These are phyloP conservation scores for Pestalotiopsis fici DNA, from an alignment of 2,329 filamentous ascomycete species.

Conservation along the genomic window DNA sequence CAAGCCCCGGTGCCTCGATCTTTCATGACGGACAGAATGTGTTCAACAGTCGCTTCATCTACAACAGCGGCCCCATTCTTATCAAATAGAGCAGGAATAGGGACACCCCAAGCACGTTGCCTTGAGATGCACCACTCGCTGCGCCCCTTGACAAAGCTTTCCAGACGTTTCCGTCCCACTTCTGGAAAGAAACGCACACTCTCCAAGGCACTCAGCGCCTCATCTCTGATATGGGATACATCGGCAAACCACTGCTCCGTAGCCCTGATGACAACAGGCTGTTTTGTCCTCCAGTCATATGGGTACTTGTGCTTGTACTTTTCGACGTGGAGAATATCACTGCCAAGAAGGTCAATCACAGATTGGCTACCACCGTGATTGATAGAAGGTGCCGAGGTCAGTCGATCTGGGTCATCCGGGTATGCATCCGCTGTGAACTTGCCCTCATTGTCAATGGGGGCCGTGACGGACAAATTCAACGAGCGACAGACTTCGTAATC, in stretches of 20 bases:
- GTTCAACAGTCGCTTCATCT: constrained; percentile 74
- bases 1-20: constrained; percentile 85
- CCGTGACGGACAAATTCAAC: constrained; percentile 72
- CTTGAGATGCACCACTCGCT: constrained; percentile 98
- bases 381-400: constrained; percentile 71
- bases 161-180: constrained; percentile 70
- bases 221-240: constrained; percentile 77
- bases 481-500: constrained; percentile 83
- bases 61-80: constrained; percentile 74
- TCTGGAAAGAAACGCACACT: constrained; percentile 79
- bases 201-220: constrained; percentile 69
- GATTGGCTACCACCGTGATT: constrained; percentile 68
- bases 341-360: constrained; percentile 68
- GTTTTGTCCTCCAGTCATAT: constrained; percentile 96
- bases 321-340: constrained; percentile 69
- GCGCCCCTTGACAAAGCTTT: constrained; percentile 83
- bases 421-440: constrained; percentile 79
- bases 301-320: constrained; percentile 89
- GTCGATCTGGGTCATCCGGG: constrained; percentile 63
- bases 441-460: constrained; percentile 82
- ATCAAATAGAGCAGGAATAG: constrained; percentile 88
- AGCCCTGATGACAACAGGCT: constrained; percentile 85
- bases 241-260: constrained; percentile 99
- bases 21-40: constrained; percentile 80
- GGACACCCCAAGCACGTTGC: constrained; percentile 94